Conservation (phyloP, 495 filamentous ascomycete genomes). For the Penicillium steckii region DNA sequence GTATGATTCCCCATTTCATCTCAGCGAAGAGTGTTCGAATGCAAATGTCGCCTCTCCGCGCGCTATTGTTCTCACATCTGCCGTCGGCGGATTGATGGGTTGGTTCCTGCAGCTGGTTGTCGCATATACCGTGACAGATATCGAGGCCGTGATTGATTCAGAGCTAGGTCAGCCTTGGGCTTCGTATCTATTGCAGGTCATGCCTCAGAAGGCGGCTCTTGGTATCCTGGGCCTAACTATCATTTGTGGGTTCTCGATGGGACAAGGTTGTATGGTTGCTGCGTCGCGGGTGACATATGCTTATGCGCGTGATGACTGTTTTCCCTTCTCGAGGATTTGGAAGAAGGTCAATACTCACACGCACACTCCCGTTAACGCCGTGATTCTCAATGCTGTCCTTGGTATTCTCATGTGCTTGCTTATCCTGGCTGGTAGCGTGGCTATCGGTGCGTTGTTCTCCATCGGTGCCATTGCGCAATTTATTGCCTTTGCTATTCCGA, state of each 20-base stretch:
- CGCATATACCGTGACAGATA: constrained; percentile 75
- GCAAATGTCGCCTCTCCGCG: constrained; percentile 72
- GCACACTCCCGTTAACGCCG: constrained; percentile 74
- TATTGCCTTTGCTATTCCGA: constrained; percentile 72
- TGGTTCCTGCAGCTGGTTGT: constrained; percentile 78
- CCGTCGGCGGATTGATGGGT: constrained; percentile 65
- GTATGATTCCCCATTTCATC: constrained; percentile 74
- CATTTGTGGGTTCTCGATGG: constrained; percentile 76
- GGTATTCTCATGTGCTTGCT: constrained; percentile 65
- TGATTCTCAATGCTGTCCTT: constrained; percentile 67
- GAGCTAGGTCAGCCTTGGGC: constrained; percentile 76
- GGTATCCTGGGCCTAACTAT: constrained; percentile 70
- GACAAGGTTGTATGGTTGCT: constrained; percentile 81
- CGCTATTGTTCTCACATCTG: constrained; percentile 73
- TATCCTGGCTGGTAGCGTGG: constrained; percentile 64
- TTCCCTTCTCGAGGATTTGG: constrained; percentile 62
- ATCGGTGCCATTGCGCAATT: constrained; percentile 76
- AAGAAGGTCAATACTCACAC: constrained; percentile 67
- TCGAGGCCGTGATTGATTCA: constrained; percentile 57
- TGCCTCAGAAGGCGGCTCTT: constrained; percentile 64
- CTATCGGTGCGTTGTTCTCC: constrained; percentile 73
- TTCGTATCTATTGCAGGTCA: constrained; percentile 67
- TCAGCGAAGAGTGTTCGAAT: constrained; percentile 77
- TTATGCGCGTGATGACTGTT: constrained; percentile 77
- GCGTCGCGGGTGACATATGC: constrained; percentile 78